These are phyloP conservation scores for Fusarium abutilonis DNA, from an alignment of 2,329 filamentous ascomycete genomes.

Conservation along the genomic window DNA sequence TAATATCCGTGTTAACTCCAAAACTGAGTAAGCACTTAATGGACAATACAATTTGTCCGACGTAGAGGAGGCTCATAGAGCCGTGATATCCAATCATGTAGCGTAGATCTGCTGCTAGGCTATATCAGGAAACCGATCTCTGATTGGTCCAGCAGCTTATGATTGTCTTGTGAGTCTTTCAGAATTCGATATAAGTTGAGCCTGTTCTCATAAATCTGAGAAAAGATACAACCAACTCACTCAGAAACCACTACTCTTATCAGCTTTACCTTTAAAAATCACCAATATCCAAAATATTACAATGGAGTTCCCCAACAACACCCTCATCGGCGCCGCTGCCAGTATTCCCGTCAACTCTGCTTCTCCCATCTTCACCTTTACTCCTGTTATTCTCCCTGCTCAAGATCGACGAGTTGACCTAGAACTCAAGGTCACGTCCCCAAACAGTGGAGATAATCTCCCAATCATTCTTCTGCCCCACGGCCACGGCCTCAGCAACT, in stretches of 20 bases:
- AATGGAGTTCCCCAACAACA: slow-evolving; percentile 41
- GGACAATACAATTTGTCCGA: slow-evolving; percentile 24
- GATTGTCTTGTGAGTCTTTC: background rate
- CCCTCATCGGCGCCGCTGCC: slow-evolving; percentile 39
- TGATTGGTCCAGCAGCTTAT: slow-evolving; percentile 12
- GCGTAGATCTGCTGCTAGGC: background rate
- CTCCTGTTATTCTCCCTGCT: slow-evolving; percentile 34
- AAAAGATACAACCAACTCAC: background rate
- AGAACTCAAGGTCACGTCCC: slow-evolving; percentile 40
- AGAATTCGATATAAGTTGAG: slow-evolving; percentile 21
- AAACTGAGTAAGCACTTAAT: background rate
- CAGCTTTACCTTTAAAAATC: too few species aligned
- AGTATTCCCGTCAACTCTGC: slow-evolving; percentile 35
- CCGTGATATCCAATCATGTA: slow-evolving; percentile 4
- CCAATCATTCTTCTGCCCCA: slow-evolving; percentile 45
- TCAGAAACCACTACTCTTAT: too few species aligned
- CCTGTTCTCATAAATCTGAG: background rate
- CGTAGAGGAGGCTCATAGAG: background rate
- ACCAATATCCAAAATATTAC: background rate
- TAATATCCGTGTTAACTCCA: slow-evolving; percentile 3
- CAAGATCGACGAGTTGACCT: slow-evolving; percentile 37
- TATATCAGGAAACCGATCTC: slow-evolving; percentile 8
- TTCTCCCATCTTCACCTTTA: slow-evolving; percentile 38
- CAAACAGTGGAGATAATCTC: slow-evolving; percentile 20
- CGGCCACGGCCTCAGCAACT: slow-evolving; percentile 44